phyloP scores from a whole-genome alignment of 2,329 filamentous ascomycete species.

The Ophiostoma piceae region DNA sequence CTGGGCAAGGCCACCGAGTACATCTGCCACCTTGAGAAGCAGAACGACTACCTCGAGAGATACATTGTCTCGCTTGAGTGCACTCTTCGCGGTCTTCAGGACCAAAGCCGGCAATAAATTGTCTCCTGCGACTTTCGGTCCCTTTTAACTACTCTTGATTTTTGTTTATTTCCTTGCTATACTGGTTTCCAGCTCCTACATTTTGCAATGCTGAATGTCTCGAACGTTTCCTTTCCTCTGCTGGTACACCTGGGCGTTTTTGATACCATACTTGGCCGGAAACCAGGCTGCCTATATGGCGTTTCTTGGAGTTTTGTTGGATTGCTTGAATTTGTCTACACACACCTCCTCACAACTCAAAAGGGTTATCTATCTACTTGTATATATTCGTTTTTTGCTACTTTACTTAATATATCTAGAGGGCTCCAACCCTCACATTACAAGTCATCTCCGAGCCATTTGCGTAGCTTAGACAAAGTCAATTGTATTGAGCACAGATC shows the following conservation, averaged over 20 bases:
- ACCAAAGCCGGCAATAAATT: slow-evolving; percentile 1
- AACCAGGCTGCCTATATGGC: slow-evolving; percentile 13
- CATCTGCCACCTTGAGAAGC: slow-evolving; percentile 35
- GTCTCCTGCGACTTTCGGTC: not conserved
- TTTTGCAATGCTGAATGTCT: not conserved
- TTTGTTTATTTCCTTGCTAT: not conserved
- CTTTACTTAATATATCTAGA: not conserved
- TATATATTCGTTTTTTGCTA: not conserved
- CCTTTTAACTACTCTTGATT: not conserved
- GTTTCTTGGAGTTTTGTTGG: slow-evolving; percentile 6
- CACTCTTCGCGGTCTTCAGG: slow-evolving; percentile 3
- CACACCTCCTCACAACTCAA: slow-evolving; percentile 19
- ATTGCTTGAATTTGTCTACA: slow-evolving; percentile 4
- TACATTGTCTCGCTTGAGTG: slow-evolving; percentile 15
- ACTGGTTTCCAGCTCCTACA: slow-evolving; percentile 7
- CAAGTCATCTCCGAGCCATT: not conserved
- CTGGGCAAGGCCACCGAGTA: slow-evolving; percentile 40
- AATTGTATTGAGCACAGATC: not conserved
- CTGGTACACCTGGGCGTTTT: not conserved
- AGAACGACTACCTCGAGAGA: slow-evolving; percentile 31
- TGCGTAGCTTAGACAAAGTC: too few species aligned
- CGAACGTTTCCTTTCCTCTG: not conserved
- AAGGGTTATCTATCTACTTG: not conserved
- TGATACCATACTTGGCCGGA: slow-evolving; percentile 18
- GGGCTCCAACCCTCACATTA: not conserved